These are phyloP conservation scores for Penicillium sp. DNA, from an alignment of 2,329 filamentous ascomycete genomes.

Conservation along the genomic window DNA sequence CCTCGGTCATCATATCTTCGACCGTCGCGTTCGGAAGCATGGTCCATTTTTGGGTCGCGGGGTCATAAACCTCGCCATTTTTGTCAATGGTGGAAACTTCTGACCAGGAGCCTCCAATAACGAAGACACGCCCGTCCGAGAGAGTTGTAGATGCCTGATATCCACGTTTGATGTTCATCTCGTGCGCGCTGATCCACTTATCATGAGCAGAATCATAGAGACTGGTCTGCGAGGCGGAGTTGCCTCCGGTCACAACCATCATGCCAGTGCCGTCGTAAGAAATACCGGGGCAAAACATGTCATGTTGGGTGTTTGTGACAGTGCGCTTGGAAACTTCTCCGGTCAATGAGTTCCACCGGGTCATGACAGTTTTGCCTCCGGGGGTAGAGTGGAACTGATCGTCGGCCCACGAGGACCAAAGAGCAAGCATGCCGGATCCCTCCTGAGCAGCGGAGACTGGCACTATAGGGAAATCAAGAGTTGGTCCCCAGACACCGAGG, in stretches of 20 bases:
- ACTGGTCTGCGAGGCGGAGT: conserved; percentile 49
- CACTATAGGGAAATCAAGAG: conserved; percentile 27
- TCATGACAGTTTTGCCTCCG: conserved; percentile 19
- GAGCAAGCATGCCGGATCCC: conserved; percentile 11
- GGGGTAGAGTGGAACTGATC: conserved; percentile 14
- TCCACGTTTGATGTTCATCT: conserved; percentile 50
- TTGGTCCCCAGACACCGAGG: conserved; percentile 27
- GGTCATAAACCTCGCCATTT: conserved; percentile 57
- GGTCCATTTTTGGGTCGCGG: conserved; percentile 48
- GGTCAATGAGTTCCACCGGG: conserved; percentile 10
- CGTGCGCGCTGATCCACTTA: conserved; percentile 33
- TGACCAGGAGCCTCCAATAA: conserved; percentile 58
- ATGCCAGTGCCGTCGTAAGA: conserved; percentile 49
- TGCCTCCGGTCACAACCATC: conserved; percentile 56
- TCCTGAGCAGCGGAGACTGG: conserved; percentile 24
- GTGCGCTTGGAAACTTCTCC: conserved; percentile 11
- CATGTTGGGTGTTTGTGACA: conserved; percentile 26
- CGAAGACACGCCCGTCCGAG: conserved; percentile 57
- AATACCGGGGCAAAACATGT: conserved; percentile 47
- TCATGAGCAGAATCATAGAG: conserved; percentile 34
- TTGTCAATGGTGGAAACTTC: conserved; percentile 50
- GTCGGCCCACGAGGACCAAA: conserved; percentile 20
- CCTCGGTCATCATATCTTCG: conserved; percentile 44
- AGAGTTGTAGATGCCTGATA: conserved; percentile 54
- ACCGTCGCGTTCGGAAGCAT: conserved; percentile 49